Percentiles rank a stretch among this genome's conserved stretches.
Conservation (phyloP, 2,329 filamentous ascomycete genomes). For the Acrocalymma vagum region DNA sequence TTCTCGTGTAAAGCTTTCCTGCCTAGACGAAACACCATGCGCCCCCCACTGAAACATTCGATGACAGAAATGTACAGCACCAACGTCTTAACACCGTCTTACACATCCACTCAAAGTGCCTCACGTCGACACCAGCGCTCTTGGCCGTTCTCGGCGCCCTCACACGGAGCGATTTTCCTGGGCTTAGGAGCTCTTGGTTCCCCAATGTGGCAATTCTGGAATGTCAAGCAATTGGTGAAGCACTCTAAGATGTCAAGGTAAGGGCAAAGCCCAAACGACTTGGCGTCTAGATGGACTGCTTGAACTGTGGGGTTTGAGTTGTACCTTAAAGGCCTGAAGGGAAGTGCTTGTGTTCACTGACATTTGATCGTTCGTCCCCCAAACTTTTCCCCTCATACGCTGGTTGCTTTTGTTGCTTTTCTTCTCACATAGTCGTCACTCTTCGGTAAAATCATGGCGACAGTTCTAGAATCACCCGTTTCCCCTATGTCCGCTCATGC, state of each 20-base stretch:
- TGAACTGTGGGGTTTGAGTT: slow-evolving; percentile 3
- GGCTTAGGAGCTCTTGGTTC: slow-evolving; percentile 3
- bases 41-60: slow-evolving; percentile 26
- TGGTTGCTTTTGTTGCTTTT: slow-evolving; percentile 2
- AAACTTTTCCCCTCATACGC: slow-evolving; percentile 6
- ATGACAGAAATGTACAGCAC: slow-evolving; percentile 31
- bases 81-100: slow-evolving; percentile 28
- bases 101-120: too few relatives aligned
- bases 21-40: slow-evolving; percentile 24
- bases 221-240: slow-evolving; percentile 8
- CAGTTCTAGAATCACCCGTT: slow-evolving; percentile 16
- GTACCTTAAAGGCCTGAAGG: slow-evolving; percentile 16
- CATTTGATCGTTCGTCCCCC: neutral
- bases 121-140: slow-evolving; percentile 3
- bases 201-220: slow-evolving; percentile 8
- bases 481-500: slow-evolving; percentile 14
- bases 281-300: slow-evolving; percentile 21
- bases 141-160: slow-evolving; percentile 13
- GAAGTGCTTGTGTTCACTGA: slow-evolving; percentile 5
- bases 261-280: slow-evolving; percentile 18
- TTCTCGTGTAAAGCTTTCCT: too few relatives aligned
- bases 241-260: slow-evolving; percentile 8
- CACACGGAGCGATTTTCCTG: slow-evolving; percentile 12
- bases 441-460: slow-evolving; percentile 23
- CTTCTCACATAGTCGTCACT: slow-evolving; percentile 1